Conservation (phyloP, 169 alveolate genomes). For the Cryptosporidium andersoni region DNA sequence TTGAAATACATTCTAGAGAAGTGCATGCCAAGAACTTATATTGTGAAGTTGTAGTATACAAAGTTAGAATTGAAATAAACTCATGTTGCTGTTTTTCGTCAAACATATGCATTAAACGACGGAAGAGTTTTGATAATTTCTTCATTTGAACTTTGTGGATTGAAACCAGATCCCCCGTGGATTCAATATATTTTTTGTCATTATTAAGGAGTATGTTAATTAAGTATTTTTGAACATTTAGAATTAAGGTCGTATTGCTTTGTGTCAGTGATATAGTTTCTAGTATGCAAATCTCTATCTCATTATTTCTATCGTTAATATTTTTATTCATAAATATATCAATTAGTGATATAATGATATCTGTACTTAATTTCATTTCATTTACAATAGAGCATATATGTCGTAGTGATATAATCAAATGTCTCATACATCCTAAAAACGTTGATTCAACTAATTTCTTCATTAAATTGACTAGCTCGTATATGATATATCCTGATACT, state of each 20-base stretch:
- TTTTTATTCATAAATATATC: neutral
- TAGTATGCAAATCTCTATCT: slow-evolving; percentile 26
- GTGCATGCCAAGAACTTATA: neutral
- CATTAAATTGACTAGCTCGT: slow-evolving; percentile 6
- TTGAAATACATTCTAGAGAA: neutral
- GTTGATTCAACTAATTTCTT: neutral
- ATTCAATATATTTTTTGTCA: slow-evolving; percentile 17
- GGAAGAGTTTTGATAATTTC: slow-evolving; percentile 7
- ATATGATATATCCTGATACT: slow-evolving; percentile 14
- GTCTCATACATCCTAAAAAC: neutral
- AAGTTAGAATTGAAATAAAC: slow-evolving; percentile 9
- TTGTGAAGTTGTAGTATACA: slow-evolving; percentile 20
- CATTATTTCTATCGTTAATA: slow-evolving; percentile 4
- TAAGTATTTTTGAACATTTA: slow-evolving; percentile 13
- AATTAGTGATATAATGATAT: neutral
- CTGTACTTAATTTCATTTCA: slow-evolving; percentile 7
- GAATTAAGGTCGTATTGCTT: slow-evolving; percentile 5
- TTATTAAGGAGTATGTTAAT: neutral
- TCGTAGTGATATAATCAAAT: slow-evolving; percentile 7
- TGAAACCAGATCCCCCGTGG: slow-evolving; percentile 8
- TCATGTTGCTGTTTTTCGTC: slow-evolving; percentile 23
- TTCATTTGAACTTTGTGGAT: neutral
- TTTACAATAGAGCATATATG: slow-evolving; percentile 23
- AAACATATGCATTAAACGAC: neutral
- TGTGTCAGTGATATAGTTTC: neutral